A percentile compares a stretch with the other conserved stretches of the same genome.
Evolutionary conservation across 768 basidiomycete species (phyloP).

Genomic region (Agaricus blazei): DNA sequence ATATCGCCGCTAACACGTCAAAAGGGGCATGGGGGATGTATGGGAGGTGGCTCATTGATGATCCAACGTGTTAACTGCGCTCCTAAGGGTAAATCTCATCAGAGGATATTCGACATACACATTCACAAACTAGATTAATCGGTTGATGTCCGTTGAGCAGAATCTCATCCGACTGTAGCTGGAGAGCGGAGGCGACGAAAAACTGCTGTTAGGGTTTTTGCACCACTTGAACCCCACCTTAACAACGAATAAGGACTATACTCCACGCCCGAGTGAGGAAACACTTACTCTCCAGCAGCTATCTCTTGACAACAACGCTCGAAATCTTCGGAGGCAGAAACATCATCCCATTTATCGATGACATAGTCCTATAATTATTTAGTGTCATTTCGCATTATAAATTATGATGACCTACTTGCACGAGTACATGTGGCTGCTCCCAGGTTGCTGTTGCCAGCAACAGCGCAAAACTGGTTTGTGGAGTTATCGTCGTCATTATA

Average conservation of each 20-base stretch:
- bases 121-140: background rate
- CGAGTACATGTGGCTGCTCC: conserved; percentile 56
- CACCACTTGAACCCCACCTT: conserved; percentile 71
- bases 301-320: conserved; percentile 69
- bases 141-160: background rate
- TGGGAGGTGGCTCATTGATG: conserved; percentile 28
- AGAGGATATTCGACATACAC: conserved; percentile 6
- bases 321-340: conserved; percentile 57
- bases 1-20: background rate
- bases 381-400: background rate
- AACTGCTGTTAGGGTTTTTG: conserved; percentile 60
- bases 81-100: background rate
- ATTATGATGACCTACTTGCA: conserved; percentile 42
- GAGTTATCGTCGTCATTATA: conserved; percentile 64
- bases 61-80: conserved; percentile 18
- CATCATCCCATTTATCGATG: conserved; percentile 72
- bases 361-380: conserved; percentile 53
- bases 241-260: conserved; percentile 5
- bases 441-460: conserved; percentile 64
- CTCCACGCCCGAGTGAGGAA: background rate
- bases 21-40: conserved; percentile 27
- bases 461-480: conserved; percentile 60
- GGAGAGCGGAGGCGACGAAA: conserved; percentile 67
- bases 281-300: conserved; percentile 65
- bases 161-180: conserved; percentile 18